Evolutionary conservation across 2,329 filamentous ascomycete genomes (phyloP).

Genomic region (Hymenoscyphus fraxineus): DNA sequence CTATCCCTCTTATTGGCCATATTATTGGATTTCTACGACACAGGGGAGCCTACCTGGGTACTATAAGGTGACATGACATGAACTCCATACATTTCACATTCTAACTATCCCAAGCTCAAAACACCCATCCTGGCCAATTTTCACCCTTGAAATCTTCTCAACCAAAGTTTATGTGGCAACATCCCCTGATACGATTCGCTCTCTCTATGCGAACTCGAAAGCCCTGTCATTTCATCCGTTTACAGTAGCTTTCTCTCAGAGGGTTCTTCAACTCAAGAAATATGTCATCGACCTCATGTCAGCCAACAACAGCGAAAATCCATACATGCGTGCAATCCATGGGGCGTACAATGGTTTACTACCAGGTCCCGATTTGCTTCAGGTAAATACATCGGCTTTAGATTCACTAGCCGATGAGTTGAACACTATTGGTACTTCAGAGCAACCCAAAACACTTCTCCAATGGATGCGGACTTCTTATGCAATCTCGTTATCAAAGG

Average conservation of each 20-base stretch:
- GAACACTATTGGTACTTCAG: neutral
- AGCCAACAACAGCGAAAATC: neutral
- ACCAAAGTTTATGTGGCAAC: constrained; percentile 43
- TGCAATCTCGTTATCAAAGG: constrained; percentile 33
- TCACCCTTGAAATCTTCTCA: constrained; percentile 43
- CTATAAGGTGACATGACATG: neutral
- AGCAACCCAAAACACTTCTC: neutral
- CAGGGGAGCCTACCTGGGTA: constrained; percentile 1
- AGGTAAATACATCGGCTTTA: neutral
- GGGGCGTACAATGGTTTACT: neutral
- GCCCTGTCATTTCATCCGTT: constrained; percentile 6
- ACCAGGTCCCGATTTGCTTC: neutral
- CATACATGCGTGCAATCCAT: neutral
- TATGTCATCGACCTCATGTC: neutral
- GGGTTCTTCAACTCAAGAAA: neutral
- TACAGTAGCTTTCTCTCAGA: neutral
- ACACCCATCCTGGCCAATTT: constrained; percentile 32
- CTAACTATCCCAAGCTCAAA: constrained; percentile 10
- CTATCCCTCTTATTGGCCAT: constrained; percentile 18
- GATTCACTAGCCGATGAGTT: neutral
- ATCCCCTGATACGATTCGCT: constrained; percentile 38
- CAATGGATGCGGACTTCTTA: constrained; percentile 14
- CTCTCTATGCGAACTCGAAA: constrained; percentile 35
- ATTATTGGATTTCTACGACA: constrained; percentile 16
- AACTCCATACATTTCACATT: neutral